Evolutionary conservation across 768 basidiomycete genomes (phyloP).

Genomic region (Leccinum aurantiacum): DNA sequence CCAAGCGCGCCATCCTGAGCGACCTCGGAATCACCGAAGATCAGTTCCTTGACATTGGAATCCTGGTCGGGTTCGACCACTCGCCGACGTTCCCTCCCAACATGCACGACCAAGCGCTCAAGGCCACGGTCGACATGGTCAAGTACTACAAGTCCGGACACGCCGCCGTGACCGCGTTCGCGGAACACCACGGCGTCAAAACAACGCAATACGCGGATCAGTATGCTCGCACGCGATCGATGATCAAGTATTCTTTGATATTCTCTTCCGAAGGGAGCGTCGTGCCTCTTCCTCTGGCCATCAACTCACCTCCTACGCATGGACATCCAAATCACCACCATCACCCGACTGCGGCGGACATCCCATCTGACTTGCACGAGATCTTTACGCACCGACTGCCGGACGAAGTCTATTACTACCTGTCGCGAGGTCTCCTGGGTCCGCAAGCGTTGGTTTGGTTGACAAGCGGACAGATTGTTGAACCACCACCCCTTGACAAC

Average conservation of each 20-base stretch:
- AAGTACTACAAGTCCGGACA: constrained; percentile 90
- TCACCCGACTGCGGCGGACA: constrained; percentile 80
- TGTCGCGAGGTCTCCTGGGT: constrained; percentile 86
- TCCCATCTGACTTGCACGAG: constrained; percentile 89
- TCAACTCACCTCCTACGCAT: constrained; percentile 48
- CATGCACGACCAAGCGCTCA: constrained; percentile 75
- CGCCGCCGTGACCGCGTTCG: constrained; percentile 71
- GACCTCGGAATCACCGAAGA: constrained; percentile 73
- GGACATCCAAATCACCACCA: constrained; percentile 59
- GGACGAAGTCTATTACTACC: constrained; percentile 95
- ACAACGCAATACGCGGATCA: constrained; percentile 76
- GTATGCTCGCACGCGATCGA: constrained; percentile 85
- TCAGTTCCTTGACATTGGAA: constrained; percentile 92
- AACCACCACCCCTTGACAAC: constrained; percentile 88
- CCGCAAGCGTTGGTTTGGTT: constrained; percentile 96
- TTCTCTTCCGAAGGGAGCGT: constrained; percentile 85
- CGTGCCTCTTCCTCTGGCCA: constrained; percentile 74
- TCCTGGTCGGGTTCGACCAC: constrained; percentile 88
- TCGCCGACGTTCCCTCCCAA: constrained; percentile 81
- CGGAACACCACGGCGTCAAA: constrained; percentile 83
- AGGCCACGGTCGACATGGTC: constrained; percentile 88
- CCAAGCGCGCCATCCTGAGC: constrained; percentile 71
- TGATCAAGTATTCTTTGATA: constrained; percentile 90
- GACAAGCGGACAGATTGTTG: constrained; percentile 79
- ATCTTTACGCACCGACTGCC: constrained; percentile 94